Evolutionary conservation across 306 rosid species (phyloP).

Genomic region (Inga oerstediana): DNA sequence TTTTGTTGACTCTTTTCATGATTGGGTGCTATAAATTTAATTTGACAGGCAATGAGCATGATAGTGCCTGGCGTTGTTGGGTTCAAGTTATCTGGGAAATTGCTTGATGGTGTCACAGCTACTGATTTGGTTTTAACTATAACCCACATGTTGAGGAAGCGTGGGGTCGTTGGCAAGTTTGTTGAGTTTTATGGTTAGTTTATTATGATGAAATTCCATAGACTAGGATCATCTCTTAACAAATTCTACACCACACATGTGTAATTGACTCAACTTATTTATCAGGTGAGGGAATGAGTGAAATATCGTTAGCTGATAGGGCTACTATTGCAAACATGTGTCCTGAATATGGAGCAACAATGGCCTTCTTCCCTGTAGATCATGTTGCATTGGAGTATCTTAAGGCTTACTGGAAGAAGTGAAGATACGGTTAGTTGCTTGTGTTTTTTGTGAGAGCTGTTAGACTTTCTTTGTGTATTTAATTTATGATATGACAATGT

Average conservation of each 20-base stretch:
- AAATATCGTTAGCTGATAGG: slow-evolving; percentile 88
- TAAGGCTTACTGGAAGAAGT: slow-evolving; percentile 85
- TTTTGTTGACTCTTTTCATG: neutral
- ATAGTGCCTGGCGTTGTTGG: slow-evolving; percentile 97
- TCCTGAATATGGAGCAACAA: slow-evolving; percentile 98
- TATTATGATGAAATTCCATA: neutral
- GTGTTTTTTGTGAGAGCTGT: neutral
- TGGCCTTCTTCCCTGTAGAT: slow-evolving; percentile 97
- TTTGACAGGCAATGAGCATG: slow-evolving; percentile 91
- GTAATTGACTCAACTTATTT: slow-evolving; percentile 15
- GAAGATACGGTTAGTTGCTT: slow-evolving; percentile 73
- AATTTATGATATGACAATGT: no score
- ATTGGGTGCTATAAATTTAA: neutral
- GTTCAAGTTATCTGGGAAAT: slow-evolving; percentile 82
- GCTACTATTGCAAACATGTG: slow-evolving; percentile 98
- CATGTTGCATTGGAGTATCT: slow-evolving; percentile 91
- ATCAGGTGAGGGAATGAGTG: slow-evolving; percentile 87
- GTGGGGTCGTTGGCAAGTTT: slow-evolving; percentile 94
- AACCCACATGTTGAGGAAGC: slow-evolving; percentile 92
- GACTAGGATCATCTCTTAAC: neutral
- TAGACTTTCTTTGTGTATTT: neutral
- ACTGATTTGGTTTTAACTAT: slow-evolving; percentile 94
- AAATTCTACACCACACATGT: neutral
- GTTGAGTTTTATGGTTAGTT: slow-evolving; percentile 88
- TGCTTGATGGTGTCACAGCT: slow-evolving; percentile 83